A percentile compares a stretch with the other conserved stretches of the same genome.
Evolutionary conservation across 345 rosid species (phyloP).

Genomic region (Diplotaxis tenuifolia): DNA sequence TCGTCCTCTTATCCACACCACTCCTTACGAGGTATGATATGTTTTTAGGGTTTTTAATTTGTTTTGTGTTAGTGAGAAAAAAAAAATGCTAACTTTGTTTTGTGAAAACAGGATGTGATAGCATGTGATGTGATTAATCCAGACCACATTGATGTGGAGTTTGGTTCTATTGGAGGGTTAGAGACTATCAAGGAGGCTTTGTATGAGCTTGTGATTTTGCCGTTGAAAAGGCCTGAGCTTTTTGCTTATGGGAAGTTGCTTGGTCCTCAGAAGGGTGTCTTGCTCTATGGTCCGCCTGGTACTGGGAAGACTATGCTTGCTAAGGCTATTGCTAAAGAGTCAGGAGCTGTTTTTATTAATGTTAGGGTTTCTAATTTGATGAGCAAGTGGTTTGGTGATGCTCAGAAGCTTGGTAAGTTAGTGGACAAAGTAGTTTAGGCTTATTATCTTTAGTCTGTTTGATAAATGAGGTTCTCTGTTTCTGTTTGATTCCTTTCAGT

Average conservation of each 20-base stretch:
- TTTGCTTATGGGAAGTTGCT: slow-evolving; percentile 91
- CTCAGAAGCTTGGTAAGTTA: slow-evolving; percentile 78
- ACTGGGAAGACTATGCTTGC: slow-evolving; percentile 99
- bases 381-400: slow-evolving; percentile 99
- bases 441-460: not conserved
- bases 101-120: slow-evolving; percentile 71
- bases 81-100: not conserved
- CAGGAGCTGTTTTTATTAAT: slow-evolving; percentile 94
- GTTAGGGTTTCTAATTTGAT: slow-evolving; percentile 81
- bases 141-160: slow-evolving; percentile 88
- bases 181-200: slow-evolving; percentile 75
- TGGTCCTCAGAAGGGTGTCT: slow-evolving; percentile 94
- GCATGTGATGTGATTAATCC: slow-evolving; percentile 98
- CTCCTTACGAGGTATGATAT: slow-evolving; percentile 74
- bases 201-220: slow-evolving; percentile 88
- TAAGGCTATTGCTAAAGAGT: slow-evolving; percentile 95
- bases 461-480: not conserved
- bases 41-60: no score
- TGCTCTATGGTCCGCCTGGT: slow-evolving; percentile 97
- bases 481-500: slow-evolving; percentile 49
- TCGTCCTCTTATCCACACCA: slow-evolving; percentile 84
- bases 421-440: not conserved
- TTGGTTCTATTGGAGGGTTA: slow-evolving; percentile 85
- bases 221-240: slow-evolving; percentile 82
- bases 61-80: not conserved